These are phyloP conservation scores for Grosmannia clavigera DNA, from an alignment of 2,329 filamentous ascomycete species.

Conservation along the genomic window DNA sequence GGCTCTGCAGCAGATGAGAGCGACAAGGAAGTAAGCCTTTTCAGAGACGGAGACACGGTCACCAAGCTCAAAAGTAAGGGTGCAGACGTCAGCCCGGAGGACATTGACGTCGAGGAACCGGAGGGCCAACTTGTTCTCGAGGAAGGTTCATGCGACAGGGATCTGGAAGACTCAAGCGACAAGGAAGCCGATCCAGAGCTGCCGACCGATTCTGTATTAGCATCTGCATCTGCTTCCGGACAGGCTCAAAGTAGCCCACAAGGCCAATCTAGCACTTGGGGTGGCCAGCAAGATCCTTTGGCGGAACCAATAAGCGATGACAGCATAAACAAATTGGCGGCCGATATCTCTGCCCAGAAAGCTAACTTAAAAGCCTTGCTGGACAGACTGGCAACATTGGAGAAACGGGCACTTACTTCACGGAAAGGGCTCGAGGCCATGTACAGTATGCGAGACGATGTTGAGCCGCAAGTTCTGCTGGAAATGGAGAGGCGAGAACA, in stretches of 20 bases:
- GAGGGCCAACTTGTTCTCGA: slow-evolving; percentile 23
- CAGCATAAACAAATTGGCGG: slow-evolving; percentile 9
- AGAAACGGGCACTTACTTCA: slow-evolving; percentile 18
- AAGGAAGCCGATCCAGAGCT: background rate
- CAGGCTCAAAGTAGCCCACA: background rate
- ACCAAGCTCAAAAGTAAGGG: slow-evolving; percentile 12
- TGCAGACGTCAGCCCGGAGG: slow-evolving; percentile 27
- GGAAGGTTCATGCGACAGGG: slow-evolving; percentile 10
- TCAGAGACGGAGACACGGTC: slow-evolving; percentile 5
- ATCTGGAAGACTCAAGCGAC: slow-evolving; percentile 1
- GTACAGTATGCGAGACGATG: slow-evolving; percentile 18
- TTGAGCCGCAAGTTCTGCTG: slow-evolving; percentile 8
- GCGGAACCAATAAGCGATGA: background rate
- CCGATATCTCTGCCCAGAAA: slow-evolving; percentile 19
- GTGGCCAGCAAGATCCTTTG: background rate
- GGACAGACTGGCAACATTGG: slow-evolving; percentile 20
- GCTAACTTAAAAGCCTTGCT: slow-evolving; percentile 22
- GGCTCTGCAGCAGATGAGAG: background rate
- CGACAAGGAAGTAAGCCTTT: slow-evolving; percentile 11
- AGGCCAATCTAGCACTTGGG: background rate
- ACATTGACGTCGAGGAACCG: slow-evolving; percentile 36
- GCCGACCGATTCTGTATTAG: background rate
- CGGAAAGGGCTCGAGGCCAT: background rate
- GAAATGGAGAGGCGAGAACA: slow-evolving; percentile 19
- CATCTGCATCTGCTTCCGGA: background rate